Base-by-base conservation (phyloP, 495 filamentous ascomycete species). In the Penicillium argentinense region DNA sequence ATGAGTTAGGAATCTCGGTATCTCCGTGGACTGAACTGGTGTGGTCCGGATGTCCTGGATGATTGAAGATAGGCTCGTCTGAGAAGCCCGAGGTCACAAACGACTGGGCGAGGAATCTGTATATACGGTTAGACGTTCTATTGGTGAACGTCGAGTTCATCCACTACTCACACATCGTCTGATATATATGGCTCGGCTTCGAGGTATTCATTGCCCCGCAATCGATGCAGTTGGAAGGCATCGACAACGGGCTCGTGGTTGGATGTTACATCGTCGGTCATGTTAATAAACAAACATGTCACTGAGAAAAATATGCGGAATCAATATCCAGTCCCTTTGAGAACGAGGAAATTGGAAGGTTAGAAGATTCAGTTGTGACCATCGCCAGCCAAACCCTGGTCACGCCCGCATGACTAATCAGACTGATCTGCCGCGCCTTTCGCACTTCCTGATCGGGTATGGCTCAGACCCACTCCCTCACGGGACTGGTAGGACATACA, bases 361-460 rank as follows among this genome's bases (percentile, higher is more conserved):
- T n/a, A n/a, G n/a, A n/a, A n/a, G n/a, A n/a, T n/a, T n/a, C n/a
- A n/a, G n/a, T n/a, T n/a, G n/a, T n/a, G n/a, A n/a, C n/a, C n/a
- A n/a, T n/a, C n/a, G n/a, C n/a, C n/a, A n/a, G n/a, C n/a, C n/a
- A n/a, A n/a, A n/a, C n/a, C n/a, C n/a, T n/a, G n/a, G n/a, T n/a
- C n/a, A n/a, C n/a, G n/a, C n/a, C n/a, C n/a, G n/a, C n/a, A n/a
- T n/a, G n/a, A n/a, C n/a, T n/a, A 9, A 18, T 21, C 18, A 19
- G 42, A 45, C 30, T 45, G 22, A 45, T 36, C 33, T 19, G 13
- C 21, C 16, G 42, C 42, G 42, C 42, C 42, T 19, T 45, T 37
- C 13, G 42, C 14, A 36, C 28, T 45, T 18, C 42, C 42, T 2
- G 26, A 45, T 38, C 9, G 9, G 32, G 32, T 13, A 45, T 22